phyloP scores from a whole-genome alignment of 2,329 filamentous ascomycete genomes.

The Ceratocystis cubensis region DNA sequence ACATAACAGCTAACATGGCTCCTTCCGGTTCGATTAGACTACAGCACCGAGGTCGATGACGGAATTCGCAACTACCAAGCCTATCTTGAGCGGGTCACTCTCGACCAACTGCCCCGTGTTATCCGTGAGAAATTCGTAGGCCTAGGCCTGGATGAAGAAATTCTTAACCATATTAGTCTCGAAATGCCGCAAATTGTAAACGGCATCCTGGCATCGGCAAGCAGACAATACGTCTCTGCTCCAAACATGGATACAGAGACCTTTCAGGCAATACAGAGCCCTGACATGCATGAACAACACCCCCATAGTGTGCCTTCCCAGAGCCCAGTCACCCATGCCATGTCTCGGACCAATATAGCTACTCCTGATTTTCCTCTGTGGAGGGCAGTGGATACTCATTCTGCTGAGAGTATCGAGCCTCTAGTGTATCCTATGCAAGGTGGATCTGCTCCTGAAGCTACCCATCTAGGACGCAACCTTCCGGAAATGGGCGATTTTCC shows the following conservation, averaged over 20 bases:
- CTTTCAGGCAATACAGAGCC: not conserved
- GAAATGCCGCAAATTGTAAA: constrained; percentile 7
- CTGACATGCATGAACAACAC: not conserved
- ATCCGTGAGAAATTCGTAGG: constrained; percentile 3
- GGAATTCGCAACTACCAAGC: constrained; percentile 15
- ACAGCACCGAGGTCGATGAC: constrained; percentile 13
- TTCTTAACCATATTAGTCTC: not conserved
- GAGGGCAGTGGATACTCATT: not conserved
- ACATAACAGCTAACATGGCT: constrained; percentile 11
- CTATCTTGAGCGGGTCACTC: constrained; percentile 9
- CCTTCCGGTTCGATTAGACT: constrained; percentile 8
- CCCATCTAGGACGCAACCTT: not conserved
- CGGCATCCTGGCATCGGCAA: not conserved
- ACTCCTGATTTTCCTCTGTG: not conserved
- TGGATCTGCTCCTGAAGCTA: not conserved
- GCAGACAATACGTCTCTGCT: not conserved
- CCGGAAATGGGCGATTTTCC: not conserved
- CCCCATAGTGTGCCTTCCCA: not conserved
- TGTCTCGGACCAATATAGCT: not conserved
- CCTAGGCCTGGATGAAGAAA: not conserved
- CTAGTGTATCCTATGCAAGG: not conserved
- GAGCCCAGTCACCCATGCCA: not conserved
- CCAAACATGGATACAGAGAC: not conserved
- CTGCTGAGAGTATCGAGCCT: not conserved
- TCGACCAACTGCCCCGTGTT: constrained; percentile 2